Evolutionary conservation across 2,329 filamentous ascomycete genomes (phyloP).

Genomic region (Amesomyces nigricolor): DNA sequence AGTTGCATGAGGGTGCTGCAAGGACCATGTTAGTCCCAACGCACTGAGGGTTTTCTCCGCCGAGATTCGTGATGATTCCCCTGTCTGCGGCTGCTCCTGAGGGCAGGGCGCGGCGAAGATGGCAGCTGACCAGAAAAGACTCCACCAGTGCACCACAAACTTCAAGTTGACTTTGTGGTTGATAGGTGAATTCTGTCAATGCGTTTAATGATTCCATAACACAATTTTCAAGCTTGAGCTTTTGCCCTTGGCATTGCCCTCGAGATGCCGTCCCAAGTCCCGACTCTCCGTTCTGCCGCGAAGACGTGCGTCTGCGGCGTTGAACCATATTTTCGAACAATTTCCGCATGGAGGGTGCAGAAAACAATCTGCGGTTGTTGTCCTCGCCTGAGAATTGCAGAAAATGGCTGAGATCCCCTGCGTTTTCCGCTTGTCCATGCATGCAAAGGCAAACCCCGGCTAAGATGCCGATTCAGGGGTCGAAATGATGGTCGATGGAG

Average conservation of each 20-base stretch:
- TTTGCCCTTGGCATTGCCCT: neutral
- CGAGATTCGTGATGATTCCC: neutral
- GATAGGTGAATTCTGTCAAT: neutral
- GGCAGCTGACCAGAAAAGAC: neutral
- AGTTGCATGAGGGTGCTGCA: neutral
- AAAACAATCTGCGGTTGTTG: neutral
- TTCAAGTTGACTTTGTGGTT: neutral
- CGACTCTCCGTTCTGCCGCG: neutral
- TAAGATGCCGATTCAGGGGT: neutral
- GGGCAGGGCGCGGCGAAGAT: neutral
- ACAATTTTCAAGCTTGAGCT: neutral
- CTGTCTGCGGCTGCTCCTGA: too few relatives aligned
- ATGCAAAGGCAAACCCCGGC: neutral
- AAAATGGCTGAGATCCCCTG: neutral
- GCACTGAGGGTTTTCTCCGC: neutral
- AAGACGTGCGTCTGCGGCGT: neutral
- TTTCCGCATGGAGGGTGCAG: neutral
- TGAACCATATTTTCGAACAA: neutral
- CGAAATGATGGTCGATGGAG: too few relatives aligned
- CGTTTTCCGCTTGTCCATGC: neutral
- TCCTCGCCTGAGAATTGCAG: neutral
- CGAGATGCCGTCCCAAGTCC: neutral
- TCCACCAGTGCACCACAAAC: neutral
- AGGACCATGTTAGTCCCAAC: neutral
- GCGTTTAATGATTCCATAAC: neutral